Percentiles rank a stretch among this genome's conserved stretches.
Conservation (phyloP, 345 rosid genomes). For the Ricinus communis region DNA sequence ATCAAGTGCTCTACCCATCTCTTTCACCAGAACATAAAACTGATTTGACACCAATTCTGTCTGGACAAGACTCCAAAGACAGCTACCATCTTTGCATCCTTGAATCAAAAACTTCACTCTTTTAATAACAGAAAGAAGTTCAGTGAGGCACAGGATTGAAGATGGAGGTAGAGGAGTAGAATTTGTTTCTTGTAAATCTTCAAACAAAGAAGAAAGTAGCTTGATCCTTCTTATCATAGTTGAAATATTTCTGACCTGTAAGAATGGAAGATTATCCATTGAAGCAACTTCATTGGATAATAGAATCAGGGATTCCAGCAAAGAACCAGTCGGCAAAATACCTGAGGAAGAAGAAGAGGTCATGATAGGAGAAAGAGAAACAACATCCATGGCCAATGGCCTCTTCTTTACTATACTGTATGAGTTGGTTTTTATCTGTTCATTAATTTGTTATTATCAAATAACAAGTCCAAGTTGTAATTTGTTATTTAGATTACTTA, state of each 20-base stretch:
- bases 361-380: constrained; percentile 25
- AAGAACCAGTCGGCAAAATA: constrained; percentile 44
- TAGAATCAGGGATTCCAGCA: constrained; percentile 49
- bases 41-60: constrained; percentile 44
- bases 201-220: constrained; percentile 53
- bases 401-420: neutral
- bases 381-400: constrained; percentile 19
- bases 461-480: constrained; percentile 12
- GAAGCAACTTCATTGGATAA: constrained; percentile 48
- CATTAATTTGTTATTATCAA: constrained; percentile 20
- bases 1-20: constrained; percentile 66
- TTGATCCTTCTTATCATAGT: constrained; percentile 58
- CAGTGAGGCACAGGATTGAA: constrained; percentile 53
- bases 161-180: constrained; percentile 50
- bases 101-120: constrained; percentile 46
- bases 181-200: constrained; percentile 48
- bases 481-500: neutral
- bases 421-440: constrained; percentile 15
- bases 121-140: constrained; percentile 53
- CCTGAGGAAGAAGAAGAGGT: constrained; percentile 33
- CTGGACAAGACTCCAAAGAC: constrained; percentile 49
- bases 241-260: constrained; percentile 48
- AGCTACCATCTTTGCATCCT: constrained; percentile 52
- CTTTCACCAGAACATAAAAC: constrained; percentile 52
- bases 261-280: constrained; percentile 45